These are phyloP conservation scores for Psidium guajava DNA, from an alignment of 345 rosid genomes.

Conservation along the genomic window DNA sequence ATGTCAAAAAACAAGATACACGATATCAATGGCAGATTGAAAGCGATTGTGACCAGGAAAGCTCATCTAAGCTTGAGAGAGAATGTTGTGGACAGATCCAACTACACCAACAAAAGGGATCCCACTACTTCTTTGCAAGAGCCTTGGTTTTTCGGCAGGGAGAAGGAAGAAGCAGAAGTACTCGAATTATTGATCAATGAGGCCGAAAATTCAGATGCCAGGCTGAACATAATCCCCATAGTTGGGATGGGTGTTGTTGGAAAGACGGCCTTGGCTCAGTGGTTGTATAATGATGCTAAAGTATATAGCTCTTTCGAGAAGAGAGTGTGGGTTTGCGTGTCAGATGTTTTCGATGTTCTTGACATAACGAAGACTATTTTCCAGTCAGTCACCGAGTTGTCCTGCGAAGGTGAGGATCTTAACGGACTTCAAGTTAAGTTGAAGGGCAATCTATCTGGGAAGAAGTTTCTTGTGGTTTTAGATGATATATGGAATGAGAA, in stretches of 20 bases:
- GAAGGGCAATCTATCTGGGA: neutral
- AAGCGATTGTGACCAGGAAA: neutral
- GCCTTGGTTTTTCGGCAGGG: neutral
- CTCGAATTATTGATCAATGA: neutral
- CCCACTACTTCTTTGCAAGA: neutral
- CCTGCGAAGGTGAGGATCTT: rapidly evolving
- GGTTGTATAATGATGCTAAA: rapidly evolving
- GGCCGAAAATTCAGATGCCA: rapidly evolving
- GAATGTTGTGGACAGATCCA: neutral
- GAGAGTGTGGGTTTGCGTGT: neutral
- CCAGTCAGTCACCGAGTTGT: neutral
- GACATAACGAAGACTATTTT: neutral
- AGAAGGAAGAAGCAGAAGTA: neutral
- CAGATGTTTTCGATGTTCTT: neutral
- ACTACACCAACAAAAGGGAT: neutral
- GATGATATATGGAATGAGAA: neutral
- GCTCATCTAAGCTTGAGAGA: neutral
- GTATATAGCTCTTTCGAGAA: neutral
- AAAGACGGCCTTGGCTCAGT: neutral
- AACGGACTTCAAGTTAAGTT: neutral
- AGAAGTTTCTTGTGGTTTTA: neutral
- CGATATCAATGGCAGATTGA: neutral
- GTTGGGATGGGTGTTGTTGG: neutral
- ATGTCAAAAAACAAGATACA: neutral
- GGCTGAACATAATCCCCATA: neutral